Evolutionary conservation across 805 yeast genomes (phyloP).

Genomic region (Zygosaccharomyces kombuchaensis): DNA sequence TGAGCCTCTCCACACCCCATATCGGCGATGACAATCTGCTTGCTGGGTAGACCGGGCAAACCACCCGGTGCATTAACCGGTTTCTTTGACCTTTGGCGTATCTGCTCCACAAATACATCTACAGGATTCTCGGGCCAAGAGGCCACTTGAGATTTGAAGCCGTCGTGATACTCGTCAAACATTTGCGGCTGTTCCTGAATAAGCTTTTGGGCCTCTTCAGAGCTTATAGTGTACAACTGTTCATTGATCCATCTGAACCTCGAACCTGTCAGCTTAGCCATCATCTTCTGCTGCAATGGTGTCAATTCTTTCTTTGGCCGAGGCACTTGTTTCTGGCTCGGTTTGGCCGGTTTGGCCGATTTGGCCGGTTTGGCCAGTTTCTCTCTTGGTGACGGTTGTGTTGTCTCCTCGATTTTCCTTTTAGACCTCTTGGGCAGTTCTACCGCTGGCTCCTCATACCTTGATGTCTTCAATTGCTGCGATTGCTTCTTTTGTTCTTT

Average conservation of each 20-base stretch:
- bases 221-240: constrained; percentile 83
- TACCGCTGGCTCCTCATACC: constrained; percentile 16
- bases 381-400: constrained; percentile 8
- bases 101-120: constrained; percentile 74
- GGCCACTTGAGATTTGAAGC: constrained; percentile 91
- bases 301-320: constrained; percentile 49
- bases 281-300: constrained; percentile 91
- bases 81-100: constrained; percentile 53
- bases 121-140: constrained; percentile 99
- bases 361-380: constrained; percentile 14
- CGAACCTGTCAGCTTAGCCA: constrained; percentile 90
- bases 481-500: constrained; percentile 25
- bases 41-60: constrained; percentile 61
- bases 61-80: constrained; percentile 96
- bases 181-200: constrained; percentile 78
- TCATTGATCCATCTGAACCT: constrained; percentile 98
- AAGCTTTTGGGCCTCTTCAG: constrained; percentile 69
- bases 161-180: constrained; percentile 92
- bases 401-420: constrained; percentile 18
- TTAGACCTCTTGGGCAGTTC: constrained; percentile 5
- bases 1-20: constrained; percentile 99
- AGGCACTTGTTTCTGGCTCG: constrained; percentile 9
- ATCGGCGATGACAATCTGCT: constrained; percentile 79
- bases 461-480: constrained; percentile 30
- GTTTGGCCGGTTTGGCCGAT: constrained; percentile 2